Evolutionary conservation across 495 filamentous ascomycete genomes (phyloP), one percentile per base, ranked within the genome.

Genomic region (Xylaria flabelliformis): DNA sequence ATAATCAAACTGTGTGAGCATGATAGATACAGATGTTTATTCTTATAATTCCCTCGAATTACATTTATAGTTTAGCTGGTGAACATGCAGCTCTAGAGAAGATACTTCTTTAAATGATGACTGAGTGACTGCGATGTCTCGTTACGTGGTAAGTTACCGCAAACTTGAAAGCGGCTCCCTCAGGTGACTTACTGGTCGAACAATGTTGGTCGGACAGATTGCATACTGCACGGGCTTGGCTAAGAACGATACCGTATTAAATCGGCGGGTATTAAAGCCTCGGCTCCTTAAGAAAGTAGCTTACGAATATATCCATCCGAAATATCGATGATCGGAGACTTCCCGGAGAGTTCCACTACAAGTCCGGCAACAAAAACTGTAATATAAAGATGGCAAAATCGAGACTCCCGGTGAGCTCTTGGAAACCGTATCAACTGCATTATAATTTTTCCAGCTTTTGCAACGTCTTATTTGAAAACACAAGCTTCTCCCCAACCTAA

Each of bases 321-420:
- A 1, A 67, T 34, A n/a, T 67, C 44, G 65, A 29, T 26, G 65
- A 21, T 67, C 72, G 74, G 74, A 76, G 76, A 78, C 76, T 75
- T 77, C 72, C 70, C 72, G 76, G 76, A 41, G 67, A 75, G 66
- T 70, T 77, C 21, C 48, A n/a, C 42, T 48, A 41, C 10, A 24
- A 12, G 24, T 24, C 46, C 32, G 19, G 50, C 2, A n/a, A 64
- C 39, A 29, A 64, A 29, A 24, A n/a, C 5, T 17, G 1, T 13
- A 9, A 64, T 56, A 50, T 73, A 70, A 69, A 51, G 63, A 48
- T 15, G 51, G n/a, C 32, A 42, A 50, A 4, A 36, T 12, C 15
- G 21, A 29, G 12, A 21, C 34, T 41, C 13, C 9, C 19, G 21
- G 24, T 36, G 36, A 36, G 4, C 10, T 10, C 3, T 42, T 13